Evolutionary conservation across 306 rosid genomes (phyloP), one percentile per base, ranked within the genome.

Genomic region (Rosa persica): DNA sequence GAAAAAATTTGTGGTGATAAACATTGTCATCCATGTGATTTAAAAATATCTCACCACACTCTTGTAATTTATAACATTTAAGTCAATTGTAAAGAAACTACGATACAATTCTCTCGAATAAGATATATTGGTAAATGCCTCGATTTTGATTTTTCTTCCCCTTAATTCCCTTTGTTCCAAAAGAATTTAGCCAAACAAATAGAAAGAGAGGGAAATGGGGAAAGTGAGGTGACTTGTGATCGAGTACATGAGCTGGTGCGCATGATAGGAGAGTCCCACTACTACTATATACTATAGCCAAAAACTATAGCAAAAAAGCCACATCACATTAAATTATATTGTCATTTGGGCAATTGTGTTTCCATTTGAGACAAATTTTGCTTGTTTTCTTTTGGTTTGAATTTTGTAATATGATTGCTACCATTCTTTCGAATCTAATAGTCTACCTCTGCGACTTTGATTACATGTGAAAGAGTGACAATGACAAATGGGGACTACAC

Each of bases 221-320:
- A 11, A 38, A 77, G 42, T 0, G n/a, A 12, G 72, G 36, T 25
- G 38, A 60, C 38, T 25, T 11, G 66, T 12, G 34, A 23, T 60
- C 66, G 19, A 60, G 66, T 58, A 30, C 5, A 13, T 89, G 90
- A 94, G 98, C 97, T 94, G 98, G 92, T 85, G 75, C 86, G 89
- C 97, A 89, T 86, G 88, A 89, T 78, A 80, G 2, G 25, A 19
- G 10, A 58, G 36, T 9, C 65, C 65, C 34, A 11, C 65, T 58
- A 8, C 27, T 55, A 55, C 12, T 19, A 54, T 20, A 54, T 20
- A 54, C 60, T 2, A 19, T 2, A 54, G 5, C 27, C 60, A 6
- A 55, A 20, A 54, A 20, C 25, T 7, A 20, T 20, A 20, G 20
- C 27, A 54, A 54, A 55, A n/a, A 23, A 20, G 12, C 25, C 61